phyloP scores from a whole-genome alignment of 2,329 filamentous ascomycete genomes.

The Bipolaris bicolor region DNA sequence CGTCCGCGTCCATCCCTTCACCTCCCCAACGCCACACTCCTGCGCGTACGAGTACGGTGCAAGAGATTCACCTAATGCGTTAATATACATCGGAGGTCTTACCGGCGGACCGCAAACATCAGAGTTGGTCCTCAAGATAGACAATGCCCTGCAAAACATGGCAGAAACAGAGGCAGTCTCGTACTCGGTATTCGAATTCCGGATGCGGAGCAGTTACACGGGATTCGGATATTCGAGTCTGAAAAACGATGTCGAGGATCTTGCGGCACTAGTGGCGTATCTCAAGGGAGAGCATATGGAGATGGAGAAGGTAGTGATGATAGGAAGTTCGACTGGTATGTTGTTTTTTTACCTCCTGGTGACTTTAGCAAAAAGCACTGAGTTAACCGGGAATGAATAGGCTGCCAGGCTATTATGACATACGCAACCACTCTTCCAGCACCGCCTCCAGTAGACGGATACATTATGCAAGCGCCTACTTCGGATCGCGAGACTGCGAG shows the following conservation, averaged over 20 bases:
- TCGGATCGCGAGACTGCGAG: conserved; percentile 25
- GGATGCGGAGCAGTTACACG: conserved; percentile 29
- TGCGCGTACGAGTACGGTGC: conserved; percentile 26
- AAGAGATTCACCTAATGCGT: conserved; percentile 12
- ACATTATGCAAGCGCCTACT: conserved; percentile 24
- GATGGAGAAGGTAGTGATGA: neutral
- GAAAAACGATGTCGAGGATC: conserved; percentile 22
- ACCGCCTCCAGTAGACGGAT: conserved; percentile 11
- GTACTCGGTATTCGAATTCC: conserved; percentile 25
- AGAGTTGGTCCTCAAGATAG: conserved; percentile 4
- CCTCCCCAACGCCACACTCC: conserved; percentile 7
- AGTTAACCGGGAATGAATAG: neutral
- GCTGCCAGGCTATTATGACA: conserved; percentile 23
- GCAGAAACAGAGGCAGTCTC: neutral
- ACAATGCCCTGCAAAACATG: neutral
- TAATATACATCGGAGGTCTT: conserved; percentile 26
- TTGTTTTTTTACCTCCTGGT: neutral
- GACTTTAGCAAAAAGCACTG: neutral
- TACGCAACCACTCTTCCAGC: conserved; percentile 8
- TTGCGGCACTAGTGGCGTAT: conserved; percentile 21
- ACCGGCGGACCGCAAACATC: conserved; percentile 24
- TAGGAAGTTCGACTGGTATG: conserved; percentile 6
- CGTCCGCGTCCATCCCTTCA: conserved; percentile 22
- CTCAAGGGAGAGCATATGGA: conserved; percentile 6
- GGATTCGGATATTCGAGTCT: conserved; percentile 28